A percentile compares a stretch with the other conserved stretches of the same genome.
These are phyloP conservation scores for Nicotiana benthamiana DNA, from an alignment of 257 asterid species.

Conservation along the genomic window DNA sequence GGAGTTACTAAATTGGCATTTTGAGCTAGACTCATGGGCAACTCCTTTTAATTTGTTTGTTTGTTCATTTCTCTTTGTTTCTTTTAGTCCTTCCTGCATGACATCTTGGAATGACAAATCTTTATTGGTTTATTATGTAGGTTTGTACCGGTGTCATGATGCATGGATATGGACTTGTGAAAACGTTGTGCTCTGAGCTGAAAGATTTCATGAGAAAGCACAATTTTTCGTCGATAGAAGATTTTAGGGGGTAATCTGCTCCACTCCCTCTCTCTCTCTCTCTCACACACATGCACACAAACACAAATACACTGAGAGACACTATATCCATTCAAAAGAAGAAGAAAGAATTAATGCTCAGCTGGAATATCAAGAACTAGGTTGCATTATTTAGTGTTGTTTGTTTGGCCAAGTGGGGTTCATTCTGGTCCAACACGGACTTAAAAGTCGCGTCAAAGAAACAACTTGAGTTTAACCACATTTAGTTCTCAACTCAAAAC, in stretches of 20 bases:
- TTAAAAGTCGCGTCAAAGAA: not conserved
- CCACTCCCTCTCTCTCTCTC: not conserved
- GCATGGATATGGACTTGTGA: slow-evolving; percentile 88
- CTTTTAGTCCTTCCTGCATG: not conserved
- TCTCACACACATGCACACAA: not conserved
- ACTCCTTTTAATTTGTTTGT: not conserved
- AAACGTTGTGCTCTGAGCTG: slow-evolving; percentile 74
- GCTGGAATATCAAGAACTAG: not conserved
- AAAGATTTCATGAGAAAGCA: slow-evolving; percentile 76
- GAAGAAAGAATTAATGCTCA: not conserved
- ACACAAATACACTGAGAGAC: not conserved
- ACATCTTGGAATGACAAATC: not conserved
- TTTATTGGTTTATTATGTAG: slow-evolving; percentile 14
- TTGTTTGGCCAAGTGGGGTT: not conserved
- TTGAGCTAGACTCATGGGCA: not conserved
- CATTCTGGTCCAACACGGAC: not conserved
- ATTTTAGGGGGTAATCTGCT: slow-evolving; percentile 65
- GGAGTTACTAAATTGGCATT: not conserved
- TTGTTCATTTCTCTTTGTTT: not conserved
- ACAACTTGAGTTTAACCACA: not conserved
- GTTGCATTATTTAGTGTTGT: not conserved
- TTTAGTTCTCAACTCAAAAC: not conserved
- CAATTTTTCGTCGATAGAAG: slow-evolving; percentile 64
- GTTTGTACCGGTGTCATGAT: slow-evolving; percentile 96
- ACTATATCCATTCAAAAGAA: not conserved